These are phyloP conservation scores for Trichoderma atrobrunneum DNA, from an alignment of 2,329 filamentous ascomycete species.

Conservation along the genomic window DNA sequence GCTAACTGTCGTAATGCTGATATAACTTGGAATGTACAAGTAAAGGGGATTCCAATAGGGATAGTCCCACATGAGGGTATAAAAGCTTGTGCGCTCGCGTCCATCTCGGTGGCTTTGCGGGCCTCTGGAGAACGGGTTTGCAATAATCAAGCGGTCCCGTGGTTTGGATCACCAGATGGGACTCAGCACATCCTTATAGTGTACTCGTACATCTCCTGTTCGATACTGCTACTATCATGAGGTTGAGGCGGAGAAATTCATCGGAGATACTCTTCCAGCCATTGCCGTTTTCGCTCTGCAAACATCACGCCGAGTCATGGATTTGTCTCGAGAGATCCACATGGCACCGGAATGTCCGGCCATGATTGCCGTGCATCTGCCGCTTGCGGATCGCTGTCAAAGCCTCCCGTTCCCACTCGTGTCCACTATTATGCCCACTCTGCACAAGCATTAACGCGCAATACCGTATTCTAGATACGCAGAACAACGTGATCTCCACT, in stretches of 20 bases:
- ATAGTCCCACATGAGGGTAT: conserved; percentile 6
- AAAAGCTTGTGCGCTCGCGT: conserved; percentile 13
- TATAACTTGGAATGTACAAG: background rate
- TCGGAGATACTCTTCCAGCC: conserved; percentile 9
- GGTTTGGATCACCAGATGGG: conserved; percentile 1
- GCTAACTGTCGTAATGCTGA: background rate
- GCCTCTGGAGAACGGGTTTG: conserved; percentile 4
- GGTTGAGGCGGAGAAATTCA: conserved; percentile 11
- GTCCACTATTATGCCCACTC: conserved; percentile 6
- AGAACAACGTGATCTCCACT: conserved; percentile 3
- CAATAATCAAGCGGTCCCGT: background rate
- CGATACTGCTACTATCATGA: conserved; percentile 10
- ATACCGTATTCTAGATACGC: background rate
- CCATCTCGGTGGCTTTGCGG: conserved; percentile 18
- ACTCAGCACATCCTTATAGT: background rate
- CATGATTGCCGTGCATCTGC: conserved; percentile 11
- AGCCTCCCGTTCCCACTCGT: conserved; percentile 2
- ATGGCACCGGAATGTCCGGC: conserved; percentile 7
- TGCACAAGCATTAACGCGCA: background rate
- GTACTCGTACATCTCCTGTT: conserved; percentile 7
- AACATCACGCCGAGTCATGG: conserved; percentile 14
- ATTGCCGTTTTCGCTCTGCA: background rate
- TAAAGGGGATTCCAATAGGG: background rate
- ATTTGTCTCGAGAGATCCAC: conserved; percentile 7
- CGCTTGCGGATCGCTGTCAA: conserved; percentile 13